Percentiles rank a stretch among this genome's conserved stretches.
These are phyloP conservation scores for Quercus mongolica DNA, from an alignment of 306 rosid species.

Conservation along the genomic window DNA sequence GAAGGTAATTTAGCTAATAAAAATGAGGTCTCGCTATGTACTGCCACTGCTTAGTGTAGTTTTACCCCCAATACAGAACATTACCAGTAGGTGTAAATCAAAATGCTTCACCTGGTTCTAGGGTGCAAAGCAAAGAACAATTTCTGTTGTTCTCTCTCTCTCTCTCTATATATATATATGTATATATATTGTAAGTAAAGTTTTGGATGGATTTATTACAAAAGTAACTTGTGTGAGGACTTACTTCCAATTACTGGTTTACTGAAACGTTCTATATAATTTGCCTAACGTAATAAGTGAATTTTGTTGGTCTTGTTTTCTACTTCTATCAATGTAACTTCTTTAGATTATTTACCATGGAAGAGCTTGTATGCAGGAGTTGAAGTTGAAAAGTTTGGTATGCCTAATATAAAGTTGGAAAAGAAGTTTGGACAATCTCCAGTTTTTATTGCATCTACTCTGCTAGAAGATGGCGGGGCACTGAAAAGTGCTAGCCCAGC, in stretches of 20 bases:
- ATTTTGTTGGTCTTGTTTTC: background rate
- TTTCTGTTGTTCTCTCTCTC: background rate
- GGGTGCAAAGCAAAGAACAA: background rate
- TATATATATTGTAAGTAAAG: background rate
- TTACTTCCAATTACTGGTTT: background rate
- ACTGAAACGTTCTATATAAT: background rate
- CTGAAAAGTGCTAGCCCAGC: constrained; percentile 39
- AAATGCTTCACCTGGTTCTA: background rate
- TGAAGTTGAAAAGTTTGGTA: constrained; percentile 24
- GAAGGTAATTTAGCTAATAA: constrained; percentile 29
- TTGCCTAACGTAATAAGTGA: background rate
- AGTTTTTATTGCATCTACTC: constrained; percentile 52
- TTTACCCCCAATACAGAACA: background rate
- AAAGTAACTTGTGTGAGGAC: background rate
- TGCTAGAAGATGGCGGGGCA: constrained; percentile 46
- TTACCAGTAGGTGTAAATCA: background rate
- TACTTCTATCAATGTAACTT: background rate
- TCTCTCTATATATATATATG: too few relatives aligned
- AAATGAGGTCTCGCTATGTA: background rate
- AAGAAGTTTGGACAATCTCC: constrained; percentile 75
- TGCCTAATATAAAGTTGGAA: constrained; percentile 33
- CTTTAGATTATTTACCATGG: background rate
- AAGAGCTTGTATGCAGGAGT: constrained; percentile 24
- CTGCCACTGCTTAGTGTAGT: background rate
- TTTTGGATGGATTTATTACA: background rate